Percentiles rank a stretch among this genome's conserved stretches.
Conservation (phyloP, 1,284 basidiomycete genomes). For the Trichosporon faecale region DNA sequence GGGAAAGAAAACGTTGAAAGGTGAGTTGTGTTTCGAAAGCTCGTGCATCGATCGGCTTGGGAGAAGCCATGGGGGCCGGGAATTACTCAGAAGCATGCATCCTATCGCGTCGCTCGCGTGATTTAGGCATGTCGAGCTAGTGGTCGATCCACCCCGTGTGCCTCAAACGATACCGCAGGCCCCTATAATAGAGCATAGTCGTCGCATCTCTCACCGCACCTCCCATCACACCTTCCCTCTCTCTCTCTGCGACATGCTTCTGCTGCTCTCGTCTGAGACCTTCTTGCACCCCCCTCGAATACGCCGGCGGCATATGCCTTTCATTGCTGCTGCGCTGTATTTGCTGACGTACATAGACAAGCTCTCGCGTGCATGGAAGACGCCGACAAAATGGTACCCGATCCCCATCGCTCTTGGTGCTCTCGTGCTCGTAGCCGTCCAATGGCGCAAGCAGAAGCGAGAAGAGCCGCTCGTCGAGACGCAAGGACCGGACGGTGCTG, state of each 20-base stretch:
- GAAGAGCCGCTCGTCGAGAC: constrained; percentile 45
- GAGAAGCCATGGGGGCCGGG: constrained; percentile 6
- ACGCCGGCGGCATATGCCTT: constrained; percentile 4
- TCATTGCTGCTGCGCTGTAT: neutral
- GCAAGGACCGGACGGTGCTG: constrained; percentile 64
- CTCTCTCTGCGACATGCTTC: neutral
- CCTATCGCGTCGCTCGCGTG: constrained; percentile 11
- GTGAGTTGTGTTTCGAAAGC: constrained; percentile 4
- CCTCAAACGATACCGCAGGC: constrained; percentile 3
- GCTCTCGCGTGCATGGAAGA: constrained; percentile 73
- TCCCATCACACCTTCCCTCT: neutral
- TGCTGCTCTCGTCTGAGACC: neutral
- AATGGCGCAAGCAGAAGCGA: constrained; percentile 57
- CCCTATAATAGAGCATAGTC: constrained; percentile 10
- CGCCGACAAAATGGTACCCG: constrained; percentile 93
- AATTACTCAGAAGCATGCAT: constrained; percentile 10
- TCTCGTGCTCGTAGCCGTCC: constrained; percentile 75
- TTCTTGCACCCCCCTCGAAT: neutral
- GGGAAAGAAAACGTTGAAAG: neutral
- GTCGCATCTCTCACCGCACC: neutral
- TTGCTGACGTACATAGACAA: constrained; percentile 22
- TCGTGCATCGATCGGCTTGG: constrained; percentile 1
- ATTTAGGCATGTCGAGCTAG: constrained; percentile 10
- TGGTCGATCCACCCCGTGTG: constrained; percentile 11
- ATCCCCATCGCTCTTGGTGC: constrained; percentile 89